A percentile compares a stretch with the other conserved stretches of the same genome.
These are phyloP conservation scores for carrot (Daucus carota) DNA, from an alignment of 129 eudicot species.

Conservation along the genomic window DH1_v3.0 NC_030387.2:34772001-34772500, in stretches of 20 bases:
- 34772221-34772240: neutral
- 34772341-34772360: neutral
- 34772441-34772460: slow-evolving; percentile 82
- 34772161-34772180: no score
- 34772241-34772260: neutral
- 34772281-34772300: neutral
- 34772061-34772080: no score
- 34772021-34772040: no score
- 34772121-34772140: no score
- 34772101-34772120: no score
- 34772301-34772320: neutral
- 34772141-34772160: no score
- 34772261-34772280: neutral
- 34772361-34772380: neutral
- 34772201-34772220: neutral
- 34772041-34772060: no score
- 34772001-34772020: no score
- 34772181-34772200: neutral
- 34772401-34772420: slow-evolving; percentile 31
- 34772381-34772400: neutral
- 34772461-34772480: slow-evolving; percentile 66
- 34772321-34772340: neutral
- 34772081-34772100: no score
- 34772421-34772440: slow-evolving; percentile 58
- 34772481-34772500: slow-evolving; percentile 58